Conservation (phyloP, 352 stramenopile genomes). For the Globisporangium cederbergense region DNA sequence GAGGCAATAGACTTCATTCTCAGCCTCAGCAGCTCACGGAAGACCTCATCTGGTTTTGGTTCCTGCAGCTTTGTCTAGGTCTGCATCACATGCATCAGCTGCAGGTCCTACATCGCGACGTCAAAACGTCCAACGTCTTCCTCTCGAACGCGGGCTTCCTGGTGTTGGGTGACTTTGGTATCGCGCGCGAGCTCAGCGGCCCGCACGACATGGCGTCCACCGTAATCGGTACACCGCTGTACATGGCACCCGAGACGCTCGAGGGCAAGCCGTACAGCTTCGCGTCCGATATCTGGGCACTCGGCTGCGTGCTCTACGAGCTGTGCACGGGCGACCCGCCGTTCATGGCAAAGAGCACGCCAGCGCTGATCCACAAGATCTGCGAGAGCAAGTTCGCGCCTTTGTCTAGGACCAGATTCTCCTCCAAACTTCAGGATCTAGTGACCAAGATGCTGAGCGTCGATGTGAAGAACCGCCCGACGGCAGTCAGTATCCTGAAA, state of each 20-base stretch:
- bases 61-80: constrained; percentile 87
- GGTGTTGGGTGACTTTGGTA: constrained; percentile 89
- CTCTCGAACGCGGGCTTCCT: constrained; percentile 54
- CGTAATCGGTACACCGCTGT: constrained; percentile 87
- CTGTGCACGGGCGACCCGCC: constrained; percentile 62
- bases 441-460: constrained; percentile 38
- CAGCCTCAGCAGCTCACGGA: constrained; percentile 41
- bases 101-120: constrained; percentile 79
- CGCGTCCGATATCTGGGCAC: constrained; percentile 84
- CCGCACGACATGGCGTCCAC: constrained; percentile 50
- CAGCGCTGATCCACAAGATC: constrained; percentile 57
- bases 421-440: constrained; percentile 27
- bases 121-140: constrained; percentile 92
- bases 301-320: constrained; percentile 88
- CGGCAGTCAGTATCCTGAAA: constrained; percentile 30
- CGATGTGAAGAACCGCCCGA: constrained; percentile 29
- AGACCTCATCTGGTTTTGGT: constrained; percentile 86
- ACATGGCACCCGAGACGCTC: constrained; percentile 88
- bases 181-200: constrained; percentile 43
- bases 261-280: constrained; percentile 75
- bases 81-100: constrained; percentile 88
- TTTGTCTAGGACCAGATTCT: constrained; percentile 29
- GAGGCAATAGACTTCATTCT: background rate
- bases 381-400: constrained; percentile 37
- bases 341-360: constrained; percentile 44